Evolutionary conservation across 2,329 filamentous ascomycete genomes (phyloP).

Genomic region (Fusarium incarnatum): DNA sequence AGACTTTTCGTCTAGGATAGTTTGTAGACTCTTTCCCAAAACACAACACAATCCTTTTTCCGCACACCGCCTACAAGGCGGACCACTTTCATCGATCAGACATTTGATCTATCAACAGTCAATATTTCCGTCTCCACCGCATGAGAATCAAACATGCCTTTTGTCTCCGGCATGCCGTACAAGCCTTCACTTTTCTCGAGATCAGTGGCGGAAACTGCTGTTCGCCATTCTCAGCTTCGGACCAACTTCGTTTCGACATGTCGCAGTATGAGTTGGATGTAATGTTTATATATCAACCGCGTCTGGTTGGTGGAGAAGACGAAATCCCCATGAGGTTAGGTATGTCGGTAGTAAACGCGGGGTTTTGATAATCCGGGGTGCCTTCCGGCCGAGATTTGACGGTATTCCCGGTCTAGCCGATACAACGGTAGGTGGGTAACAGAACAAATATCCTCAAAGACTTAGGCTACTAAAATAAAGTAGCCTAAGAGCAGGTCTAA

Average conservation of each 20-base stretch:
- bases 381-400: constrained; percentile 7
- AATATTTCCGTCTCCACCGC: fast-evolving
- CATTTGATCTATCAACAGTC: constrained; percentile 52
- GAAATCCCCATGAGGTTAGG: constrained; percentile 5
- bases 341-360: constrained; percentile 12
- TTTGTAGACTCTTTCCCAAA: constrained; percentile 56
- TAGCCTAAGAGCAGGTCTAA: too few species aligned
- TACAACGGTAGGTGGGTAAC: too few species aligned
- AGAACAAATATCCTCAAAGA: too few species aligned
- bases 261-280: background rate
- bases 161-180: constrained; percentile 55
- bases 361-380: constrained; percentile 33
- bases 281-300: constrained; percentile 18
- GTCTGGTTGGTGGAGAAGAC: constrained; percentile 24
- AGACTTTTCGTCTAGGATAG: constrained; percentile 55
- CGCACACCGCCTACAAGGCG: constrained; percentile 53
- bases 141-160: constrained; percentile 45
- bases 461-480: too few species aligned
- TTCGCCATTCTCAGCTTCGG: constrained; percentile 23
- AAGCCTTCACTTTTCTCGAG: constrained; percentile 56
- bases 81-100: constrained; percentile 54
- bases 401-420: background rate
- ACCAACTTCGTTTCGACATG: constrained; percentile 37
- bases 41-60: constrained; percentile 54
- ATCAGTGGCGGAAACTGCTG: constrained; percentile 47